A percentile compares a stretch with the other conserved stretches of the same genome.
These are phyloP conservation scores for Cladosporium halotolerans DNA, from an alignment of 2,329 filamentous ascomycete species.

Conservation along the genomic window DNA sequence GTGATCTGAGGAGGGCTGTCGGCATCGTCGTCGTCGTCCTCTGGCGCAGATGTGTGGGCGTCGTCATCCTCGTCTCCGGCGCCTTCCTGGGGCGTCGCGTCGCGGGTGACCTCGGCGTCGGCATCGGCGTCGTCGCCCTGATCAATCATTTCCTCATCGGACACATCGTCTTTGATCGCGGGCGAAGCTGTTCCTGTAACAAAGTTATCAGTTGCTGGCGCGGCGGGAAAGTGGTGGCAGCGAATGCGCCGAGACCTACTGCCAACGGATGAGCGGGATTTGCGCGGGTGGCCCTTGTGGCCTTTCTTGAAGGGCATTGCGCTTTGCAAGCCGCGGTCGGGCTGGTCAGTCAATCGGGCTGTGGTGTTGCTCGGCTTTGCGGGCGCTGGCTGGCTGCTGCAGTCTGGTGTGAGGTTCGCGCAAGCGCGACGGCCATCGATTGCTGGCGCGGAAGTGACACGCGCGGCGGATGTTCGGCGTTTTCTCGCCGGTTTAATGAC, in stretches of 20 bases:
- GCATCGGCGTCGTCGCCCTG: slow-evolving; percentile 18
- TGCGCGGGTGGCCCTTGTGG: slow-evolving; percentile 21
- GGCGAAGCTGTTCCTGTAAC: slow-evolving; percentile 23
- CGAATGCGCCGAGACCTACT: slow-evolving; percentile 5
- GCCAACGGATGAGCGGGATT: slow-evolving; percentile 16
- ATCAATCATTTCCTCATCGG: slow-evolving; percentile 29
- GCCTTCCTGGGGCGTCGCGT: slow-evolving; percentile 14
- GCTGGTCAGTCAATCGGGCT: neutral
- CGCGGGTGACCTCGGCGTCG: slow-evolving; percentile 15
- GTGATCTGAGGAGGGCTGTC: slow-evolving; percentile 25
- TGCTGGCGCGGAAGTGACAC: no score
- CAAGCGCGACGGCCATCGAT: no score
- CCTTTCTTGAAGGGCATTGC: slow-evolving; percentile 26
- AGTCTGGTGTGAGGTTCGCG: no score
- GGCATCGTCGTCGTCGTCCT: slow-evolving; percentile 28
- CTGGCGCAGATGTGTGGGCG: slow-evolving; percentile 21
- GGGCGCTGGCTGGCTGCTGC: neutral
- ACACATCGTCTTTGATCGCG: slow-evolving; percentile 19
- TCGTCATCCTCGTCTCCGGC: slow-evolving; percentile 20
- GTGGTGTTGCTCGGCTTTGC: neutral
- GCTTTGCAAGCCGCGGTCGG: neutral
- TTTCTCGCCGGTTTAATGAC: no score
- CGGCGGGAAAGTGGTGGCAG: slow-evolving; percentile 1
- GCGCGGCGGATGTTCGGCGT: no score
- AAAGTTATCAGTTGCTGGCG: slow-evolving; percentile 6